These are phyloP conservation scores for Terfezia boudieri DNA, from an alignment of 495 filamentous ascomycete genomes.

Conservation along the genomic window DNA sequence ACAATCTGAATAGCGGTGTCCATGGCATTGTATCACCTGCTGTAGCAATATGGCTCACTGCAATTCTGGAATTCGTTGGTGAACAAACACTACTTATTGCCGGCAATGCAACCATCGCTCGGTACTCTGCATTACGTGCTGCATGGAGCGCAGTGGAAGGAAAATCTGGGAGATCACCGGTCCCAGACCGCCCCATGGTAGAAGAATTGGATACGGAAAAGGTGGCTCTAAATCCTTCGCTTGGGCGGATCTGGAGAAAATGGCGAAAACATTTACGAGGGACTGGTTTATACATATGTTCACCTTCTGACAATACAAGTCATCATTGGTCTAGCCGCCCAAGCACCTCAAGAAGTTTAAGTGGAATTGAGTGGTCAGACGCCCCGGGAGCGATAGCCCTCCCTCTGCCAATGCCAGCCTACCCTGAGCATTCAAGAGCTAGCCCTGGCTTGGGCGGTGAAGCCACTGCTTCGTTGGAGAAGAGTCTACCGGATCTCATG, in stretches of 20 bases:
- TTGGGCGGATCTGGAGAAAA: slow-evolving; percentile 79
- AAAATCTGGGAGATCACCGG: background rate
- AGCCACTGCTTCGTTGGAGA: background rate
- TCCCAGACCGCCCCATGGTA: slow-evolving; percentile 36
- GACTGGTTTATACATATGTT: slow-evolving; percentile 9
- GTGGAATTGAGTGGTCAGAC: background rate
- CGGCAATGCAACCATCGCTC: slow-evolving; percentile 67
- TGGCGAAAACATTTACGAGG: slow-evolving; percentile 68
- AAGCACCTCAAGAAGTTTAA: slow-evolving; percentile 6
- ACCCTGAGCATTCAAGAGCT: background rate
- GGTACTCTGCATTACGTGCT: slow-evolving; percentile 32
- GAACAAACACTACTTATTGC: slow-evolving; percentile 72
- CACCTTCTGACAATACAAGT: slow-evolving; percentile 5
- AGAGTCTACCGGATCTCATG: background rate
- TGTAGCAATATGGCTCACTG: slow-evolving; percentile 86
- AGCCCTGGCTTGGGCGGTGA: background rate
- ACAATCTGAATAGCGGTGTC: slow-evolving; percentile 10
- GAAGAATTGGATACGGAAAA: slow-evolving; percentile 89
- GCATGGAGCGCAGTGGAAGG: slow-evolving; percentile 29
- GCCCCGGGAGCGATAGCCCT: slow-evolving; percentile 2
- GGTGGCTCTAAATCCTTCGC: slow-evolving; percentile 61
- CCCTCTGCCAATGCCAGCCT: slow-evolving; percentile 2
- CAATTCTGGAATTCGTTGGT: slow-evolving; percentile 80
- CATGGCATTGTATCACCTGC: slow-evolving; percentile 52
- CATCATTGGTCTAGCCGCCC: slow-evolving; percentile 7